Evolutionary conservation across 2,329 filamentous ascomycete genomes (phyloP).

Genomic region (Colletotrichum tofieldiae): DNA sequence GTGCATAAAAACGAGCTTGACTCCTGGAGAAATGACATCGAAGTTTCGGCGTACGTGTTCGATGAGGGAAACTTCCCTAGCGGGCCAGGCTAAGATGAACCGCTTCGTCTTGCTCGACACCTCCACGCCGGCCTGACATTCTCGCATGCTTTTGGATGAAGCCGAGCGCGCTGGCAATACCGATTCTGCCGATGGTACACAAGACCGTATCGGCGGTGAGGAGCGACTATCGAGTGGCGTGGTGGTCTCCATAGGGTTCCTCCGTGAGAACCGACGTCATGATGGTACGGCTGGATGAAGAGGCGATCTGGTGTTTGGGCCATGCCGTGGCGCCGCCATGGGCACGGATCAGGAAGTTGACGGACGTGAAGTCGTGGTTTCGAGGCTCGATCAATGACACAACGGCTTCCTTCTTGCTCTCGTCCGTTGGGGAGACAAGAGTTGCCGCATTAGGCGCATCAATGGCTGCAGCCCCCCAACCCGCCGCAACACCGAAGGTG

Average conservation of each 20-base stretch:
- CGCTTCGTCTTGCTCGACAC: slow-evolving; percentile 7
- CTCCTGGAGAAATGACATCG: slow-evolving; percentile 9
- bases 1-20: slow-evolving; percentile 41
- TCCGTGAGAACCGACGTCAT: slow-evolving; percentile 12
- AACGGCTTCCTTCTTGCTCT: background rate
- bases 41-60: slow-evolving; percentile 35
- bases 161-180: slow-evolving; percentile 51
- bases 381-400: background rate
- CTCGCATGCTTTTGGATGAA: slow-evolving; percentile 41
- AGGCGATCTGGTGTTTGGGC: slow-evolving; percentile 8
- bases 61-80: slow-evolving; percentile 44
- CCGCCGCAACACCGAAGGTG: slow-evolving; percentile 49
- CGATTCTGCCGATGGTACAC: slow-evolving; percentile 53
- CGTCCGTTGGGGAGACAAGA: background rate
- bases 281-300: background rate
- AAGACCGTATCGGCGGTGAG: slow-evolving; percentile 48
- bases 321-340: slow-evolving; percentile 6
- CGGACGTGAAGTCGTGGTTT: background rate
- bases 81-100: slow-evolving; percentile 48
- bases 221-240: slow-evolving; percentile 7
- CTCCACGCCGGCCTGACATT: background rate
- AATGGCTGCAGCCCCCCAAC: background rate
- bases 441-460: background rate
- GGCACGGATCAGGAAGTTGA: slow-evolving; percentile 22
- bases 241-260: slow-evolving; percentile 17